Base-by-base conservation (phyloP, 441 rosid genomes). In the Euphorbia corollata region DNA sequence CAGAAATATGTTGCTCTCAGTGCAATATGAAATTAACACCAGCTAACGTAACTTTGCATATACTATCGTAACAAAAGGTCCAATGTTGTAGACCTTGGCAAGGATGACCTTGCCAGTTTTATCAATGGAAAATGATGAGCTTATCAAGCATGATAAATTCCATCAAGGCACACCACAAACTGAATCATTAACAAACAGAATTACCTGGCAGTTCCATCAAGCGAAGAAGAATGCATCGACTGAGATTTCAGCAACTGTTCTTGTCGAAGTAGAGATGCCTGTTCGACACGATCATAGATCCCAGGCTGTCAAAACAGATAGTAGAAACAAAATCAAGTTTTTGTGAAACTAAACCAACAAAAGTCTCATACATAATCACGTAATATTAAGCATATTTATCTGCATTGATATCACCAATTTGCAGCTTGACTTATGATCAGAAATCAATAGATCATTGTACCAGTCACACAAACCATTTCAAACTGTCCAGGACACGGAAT, bases 1-100 rank as follows among this genome's bases (percentile, higher is more conserved):
- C 96, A 95, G 90, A 95, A 92, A 92, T 77, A 84, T 71, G 80
- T 79, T 83, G 89, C 86, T 78, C 97, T 90, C 80, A 94, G 98
- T 83, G 86, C 67, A 77, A 76, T 76, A 78, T 70, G 82, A 82
- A 80, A 73, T 75, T 71, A 74, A 72, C 77, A 80, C 81, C 78
- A 83, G 75, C 82, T 75, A 80, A 74, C 65, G 41, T 36, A 36
- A 8, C 41, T 36, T 36, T 36, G 41, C 41, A 36, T 36, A 36
- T 5, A 36, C 41, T 36, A 36, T 36, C 41, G 9, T 36, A 36
- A 36, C 41, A 36, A 36, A 36, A 36, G 41, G 41, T 36, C 41
- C 9, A 36, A 36, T 36, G 41, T 36, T 36, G 41, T 36, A 36
- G 9, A 68, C 48, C 60, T 56, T 64, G 43, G 71, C 69, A 73